Evolutionary conservation across 2,329 filamentous ascomycete genomes (phyloP), one percentile per base, ranked within the genome.

Genomic region (Aspergillus clavatus): DNA sequence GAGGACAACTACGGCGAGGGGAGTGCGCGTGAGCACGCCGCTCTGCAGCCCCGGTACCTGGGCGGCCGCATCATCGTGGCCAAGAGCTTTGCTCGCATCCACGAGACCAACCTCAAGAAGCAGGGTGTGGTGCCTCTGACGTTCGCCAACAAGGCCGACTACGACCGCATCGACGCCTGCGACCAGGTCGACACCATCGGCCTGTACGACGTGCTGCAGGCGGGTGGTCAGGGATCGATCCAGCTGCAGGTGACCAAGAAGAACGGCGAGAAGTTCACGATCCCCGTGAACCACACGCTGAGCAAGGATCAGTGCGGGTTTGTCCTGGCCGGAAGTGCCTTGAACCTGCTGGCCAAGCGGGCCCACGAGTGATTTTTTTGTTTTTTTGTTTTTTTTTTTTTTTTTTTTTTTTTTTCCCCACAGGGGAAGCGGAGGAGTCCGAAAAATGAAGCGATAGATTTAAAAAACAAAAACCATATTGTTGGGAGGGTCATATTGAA

Each of bases 1-100:
- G 93, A 98, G 74, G 89, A 95, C 73, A 98, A 98, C 78, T 95
- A 95, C 72, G 89, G 90, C 54, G 89, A 95, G 69, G 89, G 89
- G 14, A 89, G 84, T 41, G 89, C 89, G 2, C 81, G 89, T 54
- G 89, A 95, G 67, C 89, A 95, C 71, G 89, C 89, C 18, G 89
- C 89, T 1, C 76, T 95, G 27, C 89, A 95, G 68, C 90, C 89
- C 2, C 79, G 89, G n/a, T 95, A 90, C 71, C 83, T 95, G 2
- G 90, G 89, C 47, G 88, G 87, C 16, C 80, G 87, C 40, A 77
- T 95, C 61, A 89, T 95, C 46, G 78, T 95, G 14, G 78, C 85
- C 45, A 95, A 95, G 75, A 86, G 81, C 28, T 95, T 95, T 63
- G 89, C 89, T 0, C 83, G 89, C 42, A 95, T 95, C 65, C 89